A percentile compares a stretch with the other conserved stretches of the same genome.
Conservation (phyloP, 2,329 filamentous ascomycete species). For the Xylaria sp. region DNA sequence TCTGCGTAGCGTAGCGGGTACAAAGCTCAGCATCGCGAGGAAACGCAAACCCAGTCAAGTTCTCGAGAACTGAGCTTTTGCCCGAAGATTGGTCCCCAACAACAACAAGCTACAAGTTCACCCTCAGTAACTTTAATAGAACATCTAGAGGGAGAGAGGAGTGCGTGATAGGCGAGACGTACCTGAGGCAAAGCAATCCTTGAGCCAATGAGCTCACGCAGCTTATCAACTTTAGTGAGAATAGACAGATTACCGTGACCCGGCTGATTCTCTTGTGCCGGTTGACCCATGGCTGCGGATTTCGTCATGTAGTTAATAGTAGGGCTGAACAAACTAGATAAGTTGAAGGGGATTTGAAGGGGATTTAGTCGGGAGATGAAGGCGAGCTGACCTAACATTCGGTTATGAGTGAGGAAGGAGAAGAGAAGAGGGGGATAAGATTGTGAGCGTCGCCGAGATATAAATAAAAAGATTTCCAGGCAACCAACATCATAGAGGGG, state of each 20-base stretch:
- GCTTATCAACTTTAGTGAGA: conserved; percentile 54
- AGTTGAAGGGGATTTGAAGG: neutral
- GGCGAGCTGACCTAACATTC: neutral
- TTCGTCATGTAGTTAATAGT: neutral
- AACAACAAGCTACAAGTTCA: conserved; percentile 74
- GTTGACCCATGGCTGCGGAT: neutral
- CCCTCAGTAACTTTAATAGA: neutral
- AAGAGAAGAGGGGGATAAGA: too few relatives aligned
- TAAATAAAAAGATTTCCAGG: neutral
- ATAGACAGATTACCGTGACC: conserved; percentile 49
- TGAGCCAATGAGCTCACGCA: conserved; percentile 56
- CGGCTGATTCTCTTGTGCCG: conserved; percentile 1
- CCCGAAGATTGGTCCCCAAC: conserved; percentile 88
- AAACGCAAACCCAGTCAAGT: conserved; percentile 61
- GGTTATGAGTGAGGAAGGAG: neutral
- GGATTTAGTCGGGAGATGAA: neutral
- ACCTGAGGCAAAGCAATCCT: conserved; percentile 51
- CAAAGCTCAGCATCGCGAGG: conserved; percentile 59
- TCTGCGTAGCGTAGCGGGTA: conserved; percentile 62
- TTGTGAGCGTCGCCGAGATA: neutral
- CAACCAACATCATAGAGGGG: neutral
- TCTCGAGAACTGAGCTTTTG: conserved; percentile 87
- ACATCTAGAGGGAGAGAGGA: conserved; percentile 24
- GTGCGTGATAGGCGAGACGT: conserved; percentile 3
- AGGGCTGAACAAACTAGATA: neutral